Percentiles rank a stretch among this genome's conserved stretches.
Evolutionary conservation across 495 filamentous ascomycete genomes (phyloP).

Genomic region (Chaetomium tenue): DNA sequence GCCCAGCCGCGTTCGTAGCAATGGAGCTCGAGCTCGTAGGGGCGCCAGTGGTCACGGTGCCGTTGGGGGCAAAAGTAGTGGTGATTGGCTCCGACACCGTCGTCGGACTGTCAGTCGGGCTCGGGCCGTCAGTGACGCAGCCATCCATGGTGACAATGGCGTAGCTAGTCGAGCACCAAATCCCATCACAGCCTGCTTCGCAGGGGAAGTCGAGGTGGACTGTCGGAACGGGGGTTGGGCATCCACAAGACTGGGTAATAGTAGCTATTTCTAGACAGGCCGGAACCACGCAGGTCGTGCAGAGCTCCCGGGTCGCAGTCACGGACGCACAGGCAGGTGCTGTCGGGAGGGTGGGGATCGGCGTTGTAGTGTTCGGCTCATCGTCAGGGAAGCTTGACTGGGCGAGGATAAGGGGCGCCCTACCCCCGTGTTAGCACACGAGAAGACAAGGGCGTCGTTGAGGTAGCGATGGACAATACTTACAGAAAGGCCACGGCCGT

Average conservation of each 20-base stretch:
- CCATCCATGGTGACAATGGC: conserved; percentile 12
- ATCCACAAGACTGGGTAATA: conserved; percentile 31
- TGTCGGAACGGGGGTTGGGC: conserved; percentile 25
- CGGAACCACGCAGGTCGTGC: conserved; percentile 28
- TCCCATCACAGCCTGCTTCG: conserved; percentile 17
- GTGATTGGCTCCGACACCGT: not conserved
- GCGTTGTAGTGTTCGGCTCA: not conserved
- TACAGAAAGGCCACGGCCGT: conserved; percentile 7
- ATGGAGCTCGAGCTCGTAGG: not conserved
- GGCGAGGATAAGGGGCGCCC: not conserved
- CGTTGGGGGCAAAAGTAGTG: not conserved
- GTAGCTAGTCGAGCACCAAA: conserved; percentile 28
- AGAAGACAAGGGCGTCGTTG: not conserved
- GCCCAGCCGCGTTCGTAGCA: conserved; percentile 1
- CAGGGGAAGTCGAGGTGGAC: conserved; percentile 30
- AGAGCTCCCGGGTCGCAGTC: conserved; percentile 28
- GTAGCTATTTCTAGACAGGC: conserved; percentile 40
- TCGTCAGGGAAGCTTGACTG: not conserved
- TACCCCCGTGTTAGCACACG: not conserved
- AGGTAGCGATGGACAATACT: not conserved
- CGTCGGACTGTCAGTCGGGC: not conserved
- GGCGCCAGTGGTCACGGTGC: not conserved
- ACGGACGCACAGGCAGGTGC: conserved; percentile 30
- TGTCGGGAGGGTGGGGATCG: not conserved
- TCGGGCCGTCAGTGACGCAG: not conserved